Base-by-base conservation (phyloP, 164 flowering plant species). In the Dillenia suffruticosa region DNA sequence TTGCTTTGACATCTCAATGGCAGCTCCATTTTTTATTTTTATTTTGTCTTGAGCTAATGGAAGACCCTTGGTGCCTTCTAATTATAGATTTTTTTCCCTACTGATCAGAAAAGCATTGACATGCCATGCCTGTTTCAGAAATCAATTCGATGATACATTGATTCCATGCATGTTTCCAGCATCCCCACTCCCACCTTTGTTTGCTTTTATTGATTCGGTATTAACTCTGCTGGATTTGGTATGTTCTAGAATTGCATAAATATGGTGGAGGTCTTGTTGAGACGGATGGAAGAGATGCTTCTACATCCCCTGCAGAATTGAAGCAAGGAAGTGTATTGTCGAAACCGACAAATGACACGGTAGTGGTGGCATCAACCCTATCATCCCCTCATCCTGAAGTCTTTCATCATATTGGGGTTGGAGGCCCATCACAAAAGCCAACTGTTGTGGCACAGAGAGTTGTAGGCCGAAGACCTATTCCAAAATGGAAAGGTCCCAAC, bases 401-500 rank as follows among this genome's bases (percentile, higher is more conserved):
- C 50, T 85, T n/a, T n/a, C n/a, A 89, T 68, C 84, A 83, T 66
- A 63, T 81, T 62, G 97, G 90, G 62, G 80, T 80, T 68, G 40
- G 40, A 32, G 40, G 40, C 40, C 81, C 86, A 16, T 71, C 89
- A 14, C 98, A 93, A 51, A 84, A 95, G 70, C 51, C 87, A 24
- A 58, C 87, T 2, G 67, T 66, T 55, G 77, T 77, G 45, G 70
- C 63, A 51, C 96, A 77, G 76, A 81, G 86, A 71, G 40, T 32
- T 0, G 74, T 75, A 52, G 89, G 85, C 13, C 86, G 79, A 63
- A 82, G 89, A 57, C 58, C 88, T 12, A 75, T 68, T 55, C 86
- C 81, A 70, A 94, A 91, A 62, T 94, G 99, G 99, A 94, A 94
- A 56, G 99, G 99, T 24, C 99, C 99, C 0, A 87, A 91, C 68